Conservation (phyloP, 2,329 filamentous ascomycete species). For the Fusarium incarnatum region DNA sequence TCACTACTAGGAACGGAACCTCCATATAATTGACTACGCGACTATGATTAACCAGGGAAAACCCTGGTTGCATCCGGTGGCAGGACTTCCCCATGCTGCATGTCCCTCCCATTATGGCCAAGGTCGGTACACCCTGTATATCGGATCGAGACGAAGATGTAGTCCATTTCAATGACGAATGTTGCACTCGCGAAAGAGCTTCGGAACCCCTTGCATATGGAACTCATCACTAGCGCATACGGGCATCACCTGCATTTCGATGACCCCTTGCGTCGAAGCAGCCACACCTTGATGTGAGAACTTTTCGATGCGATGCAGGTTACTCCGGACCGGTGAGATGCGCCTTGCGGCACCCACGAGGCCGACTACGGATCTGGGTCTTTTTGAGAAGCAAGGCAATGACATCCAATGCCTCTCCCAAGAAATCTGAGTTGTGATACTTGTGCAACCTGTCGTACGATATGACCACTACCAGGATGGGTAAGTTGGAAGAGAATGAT, state of each 20-base stretch:
- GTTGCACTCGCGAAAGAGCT: slow-evolving; percentile 21
- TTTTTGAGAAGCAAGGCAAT: slow-evolving; percentile 8
- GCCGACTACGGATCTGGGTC: slow-evolving; percentile 1
- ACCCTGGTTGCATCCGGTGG: slow-evolving; percentile 2
- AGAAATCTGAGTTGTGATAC: slow-evolving; percentile 27
- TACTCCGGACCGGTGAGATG: slow-evolving; percentile 32
- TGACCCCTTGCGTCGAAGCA: slow-evolving; percentile 33
- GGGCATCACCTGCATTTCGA: slow-evolving; percentile 9
- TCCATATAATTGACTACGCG: not conserved
- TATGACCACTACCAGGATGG: slow-evolving; percentile 5
- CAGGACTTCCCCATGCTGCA: slow-evolving; percentile 19
- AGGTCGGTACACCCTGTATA: slow-evolving; percentile 7
- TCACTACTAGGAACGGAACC: not conserved
- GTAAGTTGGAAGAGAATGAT: slow-evolving; percentile 6
- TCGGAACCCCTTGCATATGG: slow-evolving; percentile 38
- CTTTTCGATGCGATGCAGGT: slow-evolving; percentile 26
- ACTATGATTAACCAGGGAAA: slow-evolving; percentile 14
- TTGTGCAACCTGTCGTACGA: slow-evolving; percentile 24
- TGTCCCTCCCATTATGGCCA: slow-evolving; percentile 22
- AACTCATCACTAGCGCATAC: slow-evolving; percentile 1
- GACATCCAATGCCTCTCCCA: not conserved
- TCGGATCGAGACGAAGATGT: slow-evolving; percentile 5
- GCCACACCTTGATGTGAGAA: slow-evolving; percentile 23
- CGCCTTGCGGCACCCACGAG: slow-evolving; percentile 12
- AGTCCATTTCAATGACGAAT: not conserved